phyloP scores from a whole-genome alignment of 78 protist species.

The Dictyostelium citrinum region DNA sequence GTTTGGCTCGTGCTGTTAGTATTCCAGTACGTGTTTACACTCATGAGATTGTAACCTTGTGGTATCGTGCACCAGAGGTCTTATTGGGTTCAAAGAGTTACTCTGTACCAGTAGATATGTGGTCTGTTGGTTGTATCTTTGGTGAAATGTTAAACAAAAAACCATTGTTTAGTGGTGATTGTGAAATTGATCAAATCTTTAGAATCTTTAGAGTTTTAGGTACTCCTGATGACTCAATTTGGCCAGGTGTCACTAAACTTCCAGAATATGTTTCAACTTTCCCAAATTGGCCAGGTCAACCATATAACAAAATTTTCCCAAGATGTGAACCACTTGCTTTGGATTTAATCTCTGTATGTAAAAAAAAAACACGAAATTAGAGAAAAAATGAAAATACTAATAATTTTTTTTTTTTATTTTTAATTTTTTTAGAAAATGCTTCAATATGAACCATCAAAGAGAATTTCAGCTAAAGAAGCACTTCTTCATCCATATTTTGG shows the following conservation, averaged over 20 bases:
- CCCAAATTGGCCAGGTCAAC: slow-evolving; percentile 88
- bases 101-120: slow-evolving; percentile 97
- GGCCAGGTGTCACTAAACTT: slow-evolving; percentile 92
- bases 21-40: slow-evolving; percentile 97
- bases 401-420: not conserved
- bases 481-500: slow-evolving; percentile 91
- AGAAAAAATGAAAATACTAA: not conserved
- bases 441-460: slow-evolving; percentile 89
- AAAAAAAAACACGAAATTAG: not conserved
- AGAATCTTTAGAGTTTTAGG: slow-evolving; percentile 92
- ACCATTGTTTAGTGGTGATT: slow-evolving; percentile 97
- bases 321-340: slow-evolving; percentile 76
- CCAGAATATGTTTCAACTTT: slow-evolving; percentile 86
- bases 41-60: slow-evolving; percentile 96
- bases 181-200: slow-evolving; percentile 94
- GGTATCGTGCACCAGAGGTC: slow-evolving; percentile 99
- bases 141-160: slow-evolving; percentile 96
- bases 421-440: slow-evolving; percentile 84
- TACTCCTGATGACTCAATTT: slow-evolving; percentile 90
- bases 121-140: slow-evolving; percentile 98
- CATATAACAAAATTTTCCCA: slow-evolving; percentile 64
- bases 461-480: slow-evolving; percentile 92
- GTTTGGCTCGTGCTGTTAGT: slow-evolving; percentile 93
- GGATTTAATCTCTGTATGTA: slow-evolving; percentile 71
- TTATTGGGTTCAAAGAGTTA: slow-evolving; percentile 96